These are phyloP conservation scores for Pleurotus ostreatus DNA, from an alignment of 768 basidiomycete genomes.

Conservation along the genomic window DNA sequence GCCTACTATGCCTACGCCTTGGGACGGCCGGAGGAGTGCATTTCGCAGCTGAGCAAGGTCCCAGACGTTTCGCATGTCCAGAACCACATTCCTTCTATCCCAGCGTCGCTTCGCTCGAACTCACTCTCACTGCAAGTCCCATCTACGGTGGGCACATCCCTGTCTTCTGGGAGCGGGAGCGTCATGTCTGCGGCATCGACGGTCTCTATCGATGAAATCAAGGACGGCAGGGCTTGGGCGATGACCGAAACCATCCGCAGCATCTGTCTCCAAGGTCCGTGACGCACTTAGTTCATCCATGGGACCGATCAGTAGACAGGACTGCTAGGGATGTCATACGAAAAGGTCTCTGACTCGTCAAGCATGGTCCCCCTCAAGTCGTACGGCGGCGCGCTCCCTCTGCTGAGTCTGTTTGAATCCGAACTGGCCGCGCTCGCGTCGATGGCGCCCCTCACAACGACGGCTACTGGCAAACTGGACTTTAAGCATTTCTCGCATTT, in stretches of 20 bases:
- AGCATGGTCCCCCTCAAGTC: slow-evolving; percentile 48
- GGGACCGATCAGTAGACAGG: slow-evolving; percentile 1
- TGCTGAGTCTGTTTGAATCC: slow-evolving; percentile 44
- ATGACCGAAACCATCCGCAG: slow-evolving; percentile 72
- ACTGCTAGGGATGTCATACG: slow-evolving; percentile 68
- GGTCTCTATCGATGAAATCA: slow-evolving; percentile 46
- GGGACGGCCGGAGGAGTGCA: slow-evolving; percentile 58
- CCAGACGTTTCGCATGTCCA: slow-evolving; percentile 52
- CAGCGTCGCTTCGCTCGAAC: slow-evolving; percentile 36
- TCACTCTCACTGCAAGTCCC: slow-evolving; percentile 32
- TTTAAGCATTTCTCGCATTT: slow-evolving; percentile 59
- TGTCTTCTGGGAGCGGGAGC: slow-evolving; percentile 48
- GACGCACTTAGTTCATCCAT: not conserved
- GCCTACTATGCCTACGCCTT: slow-evolving; percentile 83
- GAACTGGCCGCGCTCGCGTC: slow-evolving; percentile 35
- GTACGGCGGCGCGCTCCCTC: slow-evolving; percentile 52
- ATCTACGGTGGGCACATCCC: slow-evolving; percentile 31
- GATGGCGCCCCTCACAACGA: slow-evolving; percentile 15
- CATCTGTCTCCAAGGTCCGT: slow-evolving; percentile 72
- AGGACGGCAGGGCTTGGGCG: slow-evolving; percentile 70
- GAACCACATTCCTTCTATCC: slow-evolving; percentile 44
- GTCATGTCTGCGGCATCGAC: slow-evolving; percentile 36
- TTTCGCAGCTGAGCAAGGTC: slow-evolving; percentile 53
- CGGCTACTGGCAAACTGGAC: slow-evolving; percentile 32
- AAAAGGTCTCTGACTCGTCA: slow-evolving; percentile 45